Conservation (phyloP, 768 basidiomycete species). For the Paxillus rubicundulus region DNA sequence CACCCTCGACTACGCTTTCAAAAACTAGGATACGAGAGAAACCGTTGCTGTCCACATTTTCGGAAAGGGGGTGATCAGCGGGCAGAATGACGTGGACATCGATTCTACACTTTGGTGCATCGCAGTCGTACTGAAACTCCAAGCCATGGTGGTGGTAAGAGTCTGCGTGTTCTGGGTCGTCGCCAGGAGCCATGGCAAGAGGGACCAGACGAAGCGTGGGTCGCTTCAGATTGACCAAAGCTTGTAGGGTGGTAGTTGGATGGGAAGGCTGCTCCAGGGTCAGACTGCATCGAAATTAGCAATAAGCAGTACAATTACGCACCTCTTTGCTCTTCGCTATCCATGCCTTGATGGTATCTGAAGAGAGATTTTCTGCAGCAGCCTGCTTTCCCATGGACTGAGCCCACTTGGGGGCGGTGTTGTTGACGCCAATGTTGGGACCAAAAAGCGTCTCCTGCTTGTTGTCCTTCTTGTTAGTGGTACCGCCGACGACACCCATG, state of each 20-base stretch:
- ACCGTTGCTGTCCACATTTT: constrained; percentile 34
- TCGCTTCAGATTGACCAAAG: constrained; percentile 90
- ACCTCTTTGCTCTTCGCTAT: constrained; percentile 88
- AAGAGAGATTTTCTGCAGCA: constrained; percentile 68
- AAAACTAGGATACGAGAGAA: constrained; percentile 37
- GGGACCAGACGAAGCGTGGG: constrained; percentile 81
- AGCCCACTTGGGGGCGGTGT: constrained; percentile 70
- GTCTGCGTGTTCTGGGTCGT: constrained; percentile 44
- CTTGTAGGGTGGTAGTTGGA: constrained; percentile 91
- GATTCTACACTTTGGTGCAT: constrained; percentile 80
- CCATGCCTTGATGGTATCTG: constrained; percentile 81
- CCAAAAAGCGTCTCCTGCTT: constrained; percentile 85
- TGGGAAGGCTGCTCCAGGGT: constrained; percentile 54
- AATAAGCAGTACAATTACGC: background rate
- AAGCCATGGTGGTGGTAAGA: constrained; percentile 69
- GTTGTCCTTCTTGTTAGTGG: constrained; percentile 49
- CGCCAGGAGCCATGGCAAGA: constrained; percentile 43
- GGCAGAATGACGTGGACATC: constrained; percentile 74
- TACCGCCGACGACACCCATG: constrained; percentile 12
- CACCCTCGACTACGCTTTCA: constrained; percentile 65
- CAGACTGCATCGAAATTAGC: constrained; percentile 7
- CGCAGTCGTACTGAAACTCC: constrained; percentile 92
- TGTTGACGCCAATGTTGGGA: constrained; percentile 81
- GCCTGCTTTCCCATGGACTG: constrained; percentile 58
- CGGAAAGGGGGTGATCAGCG: constrained; percentile 56